Evolutionary conservation across 108 stramenopile genomes (phyloP), one percentile per base, ranked within the genome.

Genomic region (Asterionellopsis glacialis): DNA sequence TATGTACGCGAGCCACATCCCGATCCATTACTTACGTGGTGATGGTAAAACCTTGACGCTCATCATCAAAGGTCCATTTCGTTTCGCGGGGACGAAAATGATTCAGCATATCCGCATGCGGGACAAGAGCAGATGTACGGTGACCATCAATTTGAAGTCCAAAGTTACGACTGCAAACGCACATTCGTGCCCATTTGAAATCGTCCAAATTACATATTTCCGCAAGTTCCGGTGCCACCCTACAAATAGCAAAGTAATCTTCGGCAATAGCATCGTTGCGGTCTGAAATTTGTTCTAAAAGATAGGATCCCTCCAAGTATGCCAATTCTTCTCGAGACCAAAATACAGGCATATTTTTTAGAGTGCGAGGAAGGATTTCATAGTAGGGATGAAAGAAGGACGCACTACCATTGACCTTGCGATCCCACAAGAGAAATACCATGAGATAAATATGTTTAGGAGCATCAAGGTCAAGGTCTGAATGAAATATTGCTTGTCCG

Each of bases 101-200:
- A 80, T 99, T 99, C 21, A 99, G 82, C 99, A 99, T 99, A 71
- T 99, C 99, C 9, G 97, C 97, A 61, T 98, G 97, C 0, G 99
- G 99, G 9, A 99, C 99, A 57, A 99, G 66, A 16, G 99, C 99
- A 41, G 89, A 85, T 5, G 98, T 98, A 21, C 96, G 79, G 53
- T 94, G 75, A 22, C 97, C 96, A 67, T 96, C 83, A 48, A 99
- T 85, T 28, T 94, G 73, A 51, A 99, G 66, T 0, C 98, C 99
- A 81, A 99, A 99, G 75, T 99, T 99, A 0, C 99, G 73, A 42
- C 77, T 80, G 64, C 98, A 98, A 13, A 99, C 99, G 51, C 94
- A 94, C 95, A 98, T 99, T 6, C 99, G 73, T n/a, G 97, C 98
- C 99, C 97, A 98, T 70, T 88, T 87, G 81, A 99, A 99, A 68